Evolutionary conservation across 441 rosid species (phyloP).

Genomic region (Adansonia gregorii): DNA sequence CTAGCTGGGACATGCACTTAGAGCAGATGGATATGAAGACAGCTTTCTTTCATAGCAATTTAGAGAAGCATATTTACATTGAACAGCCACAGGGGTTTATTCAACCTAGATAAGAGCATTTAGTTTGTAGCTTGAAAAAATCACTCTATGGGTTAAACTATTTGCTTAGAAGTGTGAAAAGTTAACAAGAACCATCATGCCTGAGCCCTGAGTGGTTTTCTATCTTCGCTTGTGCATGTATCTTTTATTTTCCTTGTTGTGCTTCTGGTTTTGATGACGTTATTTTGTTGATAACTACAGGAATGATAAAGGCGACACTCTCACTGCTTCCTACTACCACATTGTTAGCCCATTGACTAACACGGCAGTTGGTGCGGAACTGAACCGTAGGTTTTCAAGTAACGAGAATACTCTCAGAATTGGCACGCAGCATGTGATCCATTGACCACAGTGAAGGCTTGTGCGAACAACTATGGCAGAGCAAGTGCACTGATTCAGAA

Average conservation of each 20-base stretch:
- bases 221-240: neutral
- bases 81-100: no score
- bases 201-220: neutral
- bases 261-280: slow-evolving; percentile 6
- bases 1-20: no score
- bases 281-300: slow-evolving; percentile 40
- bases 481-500: slow-evolving; percentile 93
- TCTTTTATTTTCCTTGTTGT: neutral
- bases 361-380: slow-evolving; percentile 96
- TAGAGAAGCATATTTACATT: no score
- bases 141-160: neutral
- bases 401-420: slow-evolving; percentile 77
- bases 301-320: slow-evolving; percentile 77
- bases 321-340: slow-evolving; percentile 89
- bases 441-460: slow-evolving; percentile 82
- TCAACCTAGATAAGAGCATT: no score
- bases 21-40: no score
- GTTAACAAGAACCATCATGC: neutral
- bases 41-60: no score
- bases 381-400: slow-evolving; percentile 76
- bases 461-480: slow-evolving; percentile 80
- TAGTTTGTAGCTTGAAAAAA: no score
- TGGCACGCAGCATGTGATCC: slow-evolving; percentile 91
- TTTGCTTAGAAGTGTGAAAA: neutral
- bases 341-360: slow-evolving; percentile 72